phyloP scores from a whole-genome alignment of 257 asterid species.

The Fraxinus pennsylvanica region DNA sequence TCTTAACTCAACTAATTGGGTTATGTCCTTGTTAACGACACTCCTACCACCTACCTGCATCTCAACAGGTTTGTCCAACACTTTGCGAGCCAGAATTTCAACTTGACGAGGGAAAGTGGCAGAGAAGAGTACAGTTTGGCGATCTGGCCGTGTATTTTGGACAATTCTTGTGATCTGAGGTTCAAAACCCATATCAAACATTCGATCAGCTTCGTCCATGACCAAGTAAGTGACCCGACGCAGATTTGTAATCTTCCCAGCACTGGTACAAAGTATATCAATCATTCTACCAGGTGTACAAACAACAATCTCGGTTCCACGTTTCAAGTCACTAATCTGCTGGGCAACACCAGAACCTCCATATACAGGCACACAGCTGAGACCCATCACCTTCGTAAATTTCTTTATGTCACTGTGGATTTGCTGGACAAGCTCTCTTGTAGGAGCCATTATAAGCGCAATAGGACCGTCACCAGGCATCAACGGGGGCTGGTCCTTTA shows the following conservation, averaged over 20 bases:
- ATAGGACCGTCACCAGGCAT: conserved; percentile 87
- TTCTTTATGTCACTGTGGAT: conserved; percentile 75
- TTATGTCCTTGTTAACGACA: conserved; percentile 89
- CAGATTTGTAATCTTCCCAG: conserved; percentile 83
- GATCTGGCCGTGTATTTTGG: conserved; percentile 85
- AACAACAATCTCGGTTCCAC: conserved; percentile 89
- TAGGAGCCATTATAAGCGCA: conserved; percentile 91
- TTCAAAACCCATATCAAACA: conserved; percentile 98
- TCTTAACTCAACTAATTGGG: conserved; percentile 85
- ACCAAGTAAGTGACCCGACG: conserved; percentile 90
- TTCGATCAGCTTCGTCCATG: conserved; percentile 94
- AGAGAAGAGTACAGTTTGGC: conserved; percentile 87
- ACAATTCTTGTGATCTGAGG: conserved; percentile 89
- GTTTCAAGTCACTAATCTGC: conserved; percentile 84
- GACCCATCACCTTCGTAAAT: conserved; percentile 70
- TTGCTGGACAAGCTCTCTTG: conserved; percentile 91
- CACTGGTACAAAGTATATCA: conserved; percentile 84
- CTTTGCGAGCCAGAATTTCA: conserved; percentile 83
- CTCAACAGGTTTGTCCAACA: conserved; percentile 79
- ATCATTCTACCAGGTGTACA: conserved; percentile 97
- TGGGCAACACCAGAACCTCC: conserved; percentile 97
- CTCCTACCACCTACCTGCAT: conserved; percentile 94
- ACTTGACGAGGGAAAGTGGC: conserved; percentile 96
- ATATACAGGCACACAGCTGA: conserved; percentile 79
- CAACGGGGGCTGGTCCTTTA: conserved; percentile 81